Evolutionary conservation across 2,329 filamentous ascomycete species (phyloP).

Genomic region (Curvularia hawaiiensis): DNA sequence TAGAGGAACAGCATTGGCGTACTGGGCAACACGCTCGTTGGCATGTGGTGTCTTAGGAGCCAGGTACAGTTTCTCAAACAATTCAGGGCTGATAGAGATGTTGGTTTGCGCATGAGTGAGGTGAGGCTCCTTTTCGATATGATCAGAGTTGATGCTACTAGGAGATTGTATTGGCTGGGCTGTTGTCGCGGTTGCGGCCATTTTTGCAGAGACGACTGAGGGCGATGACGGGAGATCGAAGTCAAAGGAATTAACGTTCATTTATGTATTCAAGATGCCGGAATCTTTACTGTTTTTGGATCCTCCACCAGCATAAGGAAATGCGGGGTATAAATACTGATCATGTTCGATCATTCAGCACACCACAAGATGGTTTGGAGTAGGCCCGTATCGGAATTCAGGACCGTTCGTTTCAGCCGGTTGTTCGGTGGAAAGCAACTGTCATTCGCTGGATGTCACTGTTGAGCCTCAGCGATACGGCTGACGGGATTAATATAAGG

Average conservation of each 20-base stretch:
- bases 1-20: conserved; percentile 36
- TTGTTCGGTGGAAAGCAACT: neutral
- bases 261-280: neutral
- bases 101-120: conserved; percentile 33
- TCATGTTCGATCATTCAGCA: neutral
- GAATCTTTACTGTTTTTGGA: neutral
- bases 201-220: neutral
- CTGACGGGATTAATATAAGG: conserved; percentile 2
- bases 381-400: neutral
- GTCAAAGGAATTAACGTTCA: neutral
- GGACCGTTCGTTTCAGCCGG: neutral
- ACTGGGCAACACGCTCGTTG: conserved; percentile 21
- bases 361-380: neutral
- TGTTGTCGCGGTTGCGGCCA: conserved; percentile 8
- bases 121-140: conserved; percentile 26
- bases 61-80: conserved; percentile 39
- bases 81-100: conserved; percentile 35
- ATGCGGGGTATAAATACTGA: neutral
- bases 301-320: neutral
- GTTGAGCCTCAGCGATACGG: neutral
- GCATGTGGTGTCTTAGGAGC: conserved; percentile 33
- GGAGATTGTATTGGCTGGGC: neutral
- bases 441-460: neutral
- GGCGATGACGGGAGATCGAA: neutral
- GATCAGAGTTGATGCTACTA: conserved; percentile 19